Conservation (phyloP, 257 asterid genomes). For the Vinca minor region DNA sequence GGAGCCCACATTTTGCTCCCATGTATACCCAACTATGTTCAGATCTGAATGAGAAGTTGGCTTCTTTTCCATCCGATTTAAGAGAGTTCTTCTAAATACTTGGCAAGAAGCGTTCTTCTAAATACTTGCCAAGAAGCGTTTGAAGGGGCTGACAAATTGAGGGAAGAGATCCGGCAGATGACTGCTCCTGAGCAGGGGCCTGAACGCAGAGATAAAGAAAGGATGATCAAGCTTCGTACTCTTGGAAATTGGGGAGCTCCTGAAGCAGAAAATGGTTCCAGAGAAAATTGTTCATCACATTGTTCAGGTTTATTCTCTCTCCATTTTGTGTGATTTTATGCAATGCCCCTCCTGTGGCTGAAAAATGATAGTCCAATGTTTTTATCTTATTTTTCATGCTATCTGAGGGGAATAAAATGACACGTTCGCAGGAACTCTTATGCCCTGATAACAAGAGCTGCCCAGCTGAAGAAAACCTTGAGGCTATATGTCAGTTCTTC, state of each 20-base stretch:
- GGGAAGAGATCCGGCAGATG: conserved; percentile 87
- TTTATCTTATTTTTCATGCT: conserved; percentile 17
- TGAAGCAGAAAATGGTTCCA: conserved; percentile 96
- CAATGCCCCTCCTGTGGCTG: rapidly evolving
- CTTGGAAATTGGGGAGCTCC: conserved; percentile 98
- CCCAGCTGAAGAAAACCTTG: conserved; percentile 94
- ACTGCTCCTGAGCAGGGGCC: conserved; percentile 73
- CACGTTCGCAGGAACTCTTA: conserved; percentile 53
- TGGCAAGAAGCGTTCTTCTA: conserved; percentile 70
- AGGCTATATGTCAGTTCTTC: conserved; percentile 95
- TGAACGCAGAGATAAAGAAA: conserved; percentile 86
- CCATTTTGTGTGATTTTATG: not conserved
- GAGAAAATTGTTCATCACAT: conserved; percentile 96
- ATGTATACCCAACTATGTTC: conserved; percentile 90
- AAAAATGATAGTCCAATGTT: too few species aligned
- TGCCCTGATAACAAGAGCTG: conserved; percentile 57
- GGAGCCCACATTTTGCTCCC: conserved; percentile 93
- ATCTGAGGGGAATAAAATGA: conserved; percentile 17
- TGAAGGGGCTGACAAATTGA: conserved; percentile 75
- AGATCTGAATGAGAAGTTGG: conserved; percentile 75
- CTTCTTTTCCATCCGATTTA: conserved; percentile 82
- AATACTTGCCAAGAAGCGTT: conserved; percentile 86
- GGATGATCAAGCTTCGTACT: conserved; percentile 75
- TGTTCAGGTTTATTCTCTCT: conserved; percentile 60
- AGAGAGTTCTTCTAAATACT: conserved; percentile 80